phyloP scores from a whole-genome alignment of 495 filamentous ascomycete genomes.

The Neurospora discreta region DNA sequence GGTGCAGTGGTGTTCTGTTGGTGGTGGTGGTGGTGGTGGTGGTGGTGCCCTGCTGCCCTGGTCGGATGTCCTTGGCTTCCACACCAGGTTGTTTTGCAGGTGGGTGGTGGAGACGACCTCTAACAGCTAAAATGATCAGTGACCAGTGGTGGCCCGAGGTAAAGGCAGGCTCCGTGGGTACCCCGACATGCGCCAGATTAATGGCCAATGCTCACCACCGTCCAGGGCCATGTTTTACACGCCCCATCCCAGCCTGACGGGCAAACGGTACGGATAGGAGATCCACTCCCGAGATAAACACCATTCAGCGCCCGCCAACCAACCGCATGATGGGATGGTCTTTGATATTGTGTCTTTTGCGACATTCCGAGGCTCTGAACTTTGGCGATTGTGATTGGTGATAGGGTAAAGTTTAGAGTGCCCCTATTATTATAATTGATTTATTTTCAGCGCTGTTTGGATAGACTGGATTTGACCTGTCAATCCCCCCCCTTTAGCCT shows the following conservation, averaged over 20 bases:
- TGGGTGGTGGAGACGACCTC: background rate
- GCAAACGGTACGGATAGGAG: background rate
- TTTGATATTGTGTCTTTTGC: background rate
- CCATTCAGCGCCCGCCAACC: background rate
- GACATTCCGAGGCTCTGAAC: background rate
- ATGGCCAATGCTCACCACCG: background rate
- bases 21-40: background rate
- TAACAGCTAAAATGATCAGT: background rate
- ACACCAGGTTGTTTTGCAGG: background rate
- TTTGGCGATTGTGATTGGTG: background rate
- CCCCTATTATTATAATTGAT: background rate
- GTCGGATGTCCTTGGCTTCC: background rate
- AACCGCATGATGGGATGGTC: background rate
- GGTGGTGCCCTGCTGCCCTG: background rate
- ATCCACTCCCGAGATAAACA: background rate
- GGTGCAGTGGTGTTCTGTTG: background rate
- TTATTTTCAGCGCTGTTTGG: background rate
- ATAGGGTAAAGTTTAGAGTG: background rate
- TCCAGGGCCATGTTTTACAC: background rate
- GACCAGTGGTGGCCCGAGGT: background rate
- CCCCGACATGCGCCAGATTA: background rate
- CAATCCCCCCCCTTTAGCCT: background rate
- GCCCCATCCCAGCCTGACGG: background rate
- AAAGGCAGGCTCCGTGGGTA: background rate
- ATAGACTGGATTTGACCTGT: background rate